Conservation (phyloP, 169 alveolate species). For the Perkinsus chesapeaki region DNA sequence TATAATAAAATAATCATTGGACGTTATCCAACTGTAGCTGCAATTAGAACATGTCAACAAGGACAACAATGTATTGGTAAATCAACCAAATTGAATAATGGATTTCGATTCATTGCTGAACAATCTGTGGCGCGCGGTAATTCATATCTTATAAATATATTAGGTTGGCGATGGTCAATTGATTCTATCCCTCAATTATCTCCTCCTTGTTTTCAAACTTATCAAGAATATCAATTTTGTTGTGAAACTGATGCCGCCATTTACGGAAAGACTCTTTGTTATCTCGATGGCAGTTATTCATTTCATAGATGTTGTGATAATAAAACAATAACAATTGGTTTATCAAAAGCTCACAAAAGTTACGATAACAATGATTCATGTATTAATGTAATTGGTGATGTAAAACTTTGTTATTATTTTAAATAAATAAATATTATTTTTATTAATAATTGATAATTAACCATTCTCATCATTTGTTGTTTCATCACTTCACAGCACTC, state of each 20-base stretch:
- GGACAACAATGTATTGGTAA: background rate
- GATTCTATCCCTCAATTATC: background rate
- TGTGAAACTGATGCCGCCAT: background rate
- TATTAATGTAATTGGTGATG: background rate
- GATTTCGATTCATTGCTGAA: background rate
- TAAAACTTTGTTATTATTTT: background rate
- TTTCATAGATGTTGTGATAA: background rate
- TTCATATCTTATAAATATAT: background rate
- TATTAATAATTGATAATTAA: too few relatives aligned
- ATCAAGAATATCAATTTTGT: background rate
- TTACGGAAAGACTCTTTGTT: background rate
- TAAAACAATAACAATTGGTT: background rate
- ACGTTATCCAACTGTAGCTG: background rate
- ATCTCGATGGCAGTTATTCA: background rate
- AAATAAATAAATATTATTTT: too few relatives aligned
- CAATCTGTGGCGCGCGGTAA: background rate
- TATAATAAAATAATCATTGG: background rate
- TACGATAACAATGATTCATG: too few relatives aligned
- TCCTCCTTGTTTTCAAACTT: background rate
- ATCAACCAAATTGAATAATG: background rate
- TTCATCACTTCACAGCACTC: too few relatives aligned
- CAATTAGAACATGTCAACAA: background rate
- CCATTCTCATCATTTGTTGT: too few relatives aligned
- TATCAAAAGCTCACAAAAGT: background rate
- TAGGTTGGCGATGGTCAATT: background rate